Conservation (phyloP, 768 basidiomycete species). For the Suillus tomentosus region DNA sequence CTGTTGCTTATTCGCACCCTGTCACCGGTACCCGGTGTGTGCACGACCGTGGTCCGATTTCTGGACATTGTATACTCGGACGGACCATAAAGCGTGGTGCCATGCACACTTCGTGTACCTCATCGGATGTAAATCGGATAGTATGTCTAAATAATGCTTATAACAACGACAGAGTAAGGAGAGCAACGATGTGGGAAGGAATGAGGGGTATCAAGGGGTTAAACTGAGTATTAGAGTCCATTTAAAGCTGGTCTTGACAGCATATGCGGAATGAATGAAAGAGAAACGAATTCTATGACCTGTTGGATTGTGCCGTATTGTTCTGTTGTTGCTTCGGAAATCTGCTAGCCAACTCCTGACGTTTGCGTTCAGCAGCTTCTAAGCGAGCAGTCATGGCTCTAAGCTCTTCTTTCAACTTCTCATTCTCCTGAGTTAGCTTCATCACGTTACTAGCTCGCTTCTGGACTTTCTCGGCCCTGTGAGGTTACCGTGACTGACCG, state of each 20-base stretch:
- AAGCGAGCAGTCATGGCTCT: conserved; percentile 73
- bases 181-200: conserved; percentile 7
- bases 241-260: not conserved
- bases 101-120: not conserved
- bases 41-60: not conserved
- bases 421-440: conserved; percentile 77
- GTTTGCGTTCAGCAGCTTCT: conserved; percentile 71
- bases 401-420: conserved; percentile 74
- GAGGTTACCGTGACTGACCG: conserved; percentile 34
- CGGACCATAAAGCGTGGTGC: conserved; percentile 4
- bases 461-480: conserved; percentile 43
- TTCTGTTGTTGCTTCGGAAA: conserved; percentile 24
- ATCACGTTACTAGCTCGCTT: conserved; percentile 80
- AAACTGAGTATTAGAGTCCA: conserved; percentile 3
- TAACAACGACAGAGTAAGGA: conserved; percentile 3
- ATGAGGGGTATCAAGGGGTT: conserved; percentile 4
- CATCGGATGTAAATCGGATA: conserved; percentile 12
- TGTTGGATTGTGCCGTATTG: conserved; percentile 20
- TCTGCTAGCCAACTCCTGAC: conserved; percentile 45
- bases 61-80: conserved; percentile 1
- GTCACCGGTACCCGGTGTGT: not conserved
- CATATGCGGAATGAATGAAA: not conserved
- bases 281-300: not conserved
- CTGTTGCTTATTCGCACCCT: not conserved
- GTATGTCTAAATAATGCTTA: conserved; percentile 9